A percentile compares a stretch with the other conserved stretches of the same genome.
Conservation (phyloP, 164 flowering plant species). For the Dillenia suffruticosa region DNA sequence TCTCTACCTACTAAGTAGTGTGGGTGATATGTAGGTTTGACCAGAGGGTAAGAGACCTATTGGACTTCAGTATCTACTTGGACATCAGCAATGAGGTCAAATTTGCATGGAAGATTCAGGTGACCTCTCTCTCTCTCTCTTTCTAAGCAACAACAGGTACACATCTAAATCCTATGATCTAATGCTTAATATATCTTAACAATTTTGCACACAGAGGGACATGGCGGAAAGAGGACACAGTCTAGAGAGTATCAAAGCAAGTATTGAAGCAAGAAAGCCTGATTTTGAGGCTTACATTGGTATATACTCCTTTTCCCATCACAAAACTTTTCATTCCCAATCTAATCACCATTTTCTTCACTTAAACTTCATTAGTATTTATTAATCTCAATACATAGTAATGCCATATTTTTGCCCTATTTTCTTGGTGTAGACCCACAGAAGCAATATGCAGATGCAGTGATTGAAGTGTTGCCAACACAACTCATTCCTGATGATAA, state of each 20-base stretch:
- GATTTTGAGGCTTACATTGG: conserved; percentile 98
- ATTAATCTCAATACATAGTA: background rate
- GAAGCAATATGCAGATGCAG: conserved; percentile 95
- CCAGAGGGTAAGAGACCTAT: conserved; percentile 75
- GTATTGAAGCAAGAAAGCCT: conserved; percentile 97
- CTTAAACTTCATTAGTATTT: background rate
- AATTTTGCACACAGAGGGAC: conserved; percentile 62
- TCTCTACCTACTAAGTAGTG: background rate
- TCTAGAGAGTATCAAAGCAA: conserved; percentile 94
- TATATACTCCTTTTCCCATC: conserved; percentile 16
- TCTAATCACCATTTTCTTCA: too few relatives aligned
- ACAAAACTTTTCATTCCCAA: background rate
- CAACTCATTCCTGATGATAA: conserved; percentile 83
- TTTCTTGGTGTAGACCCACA: conserved; percentile 70
- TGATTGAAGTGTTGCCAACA: conserved; percentile 93
- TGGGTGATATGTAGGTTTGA: conserved; percentile 53
- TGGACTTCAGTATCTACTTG: conserved; percentile 98
- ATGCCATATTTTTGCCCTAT: background rate
- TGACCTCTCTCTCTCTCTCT: conserved; percentile 9
- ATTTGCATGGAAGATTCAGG: conserved; percentile 99
- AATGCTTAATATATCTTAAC: too few relatives aligned
- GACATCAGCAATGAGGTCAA: conserved; percentile 98
- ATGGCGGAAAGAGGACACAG: conserved; percentile 99
- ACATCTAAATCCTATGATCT: too few relatives aligned
- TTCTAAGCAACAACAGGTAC: too few relatives aligned